These are phyloP conservation scores for Dothistroma septosporum DNA, from an alignment of 2,329 filamentous ascomycete genomes.

Conservation along the genomic window DNA sequence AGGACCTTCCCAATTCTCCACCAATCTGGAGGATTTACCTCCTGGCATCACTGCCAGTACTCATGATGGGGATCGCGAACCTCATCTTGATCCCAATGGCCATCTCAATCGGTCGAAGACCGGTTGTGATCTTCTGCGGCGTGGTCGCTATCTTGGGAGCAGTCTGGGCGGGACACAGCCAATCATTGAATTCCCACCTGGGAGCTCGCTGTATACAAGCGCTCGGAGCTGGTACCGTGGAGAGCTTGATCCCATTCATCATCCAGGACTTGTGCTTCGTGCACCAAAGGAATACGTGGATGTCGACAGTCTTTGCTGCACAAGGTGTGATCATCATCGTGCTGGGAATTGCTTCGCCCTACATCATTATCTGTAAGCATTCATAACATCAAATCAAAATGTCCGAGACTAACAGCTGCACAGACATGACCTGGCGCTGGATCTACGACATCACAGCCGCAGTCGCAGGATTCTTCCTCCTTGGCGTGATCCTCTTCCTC, in stretches of 20 bases:
- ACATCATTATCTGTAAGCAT: conserved; percentile 25
- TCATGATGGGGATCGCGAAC: conserved; percentile 31
- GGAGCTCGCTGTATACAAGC: conserved; percentile 30
- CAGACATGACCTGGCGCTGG: conserved; percentile 27
- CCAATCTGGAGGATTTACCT: conserved; percentile 32
- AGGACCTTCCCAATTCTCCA: conserved; percentile 21
- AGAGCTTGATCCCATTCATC: conserved; percentile 32
- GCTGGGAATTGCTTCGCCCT: conserved; percentile 29
- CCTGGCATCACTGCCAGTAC: conserved; percentile 29
- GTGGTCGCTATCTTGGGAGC: conserved; percentile 27
- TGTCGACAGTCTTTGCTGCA: conserved; percentile 28
- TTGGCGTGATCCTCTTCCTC: conserved; percentile 27
- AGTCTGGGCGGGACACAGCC: conserved; percentile 30
- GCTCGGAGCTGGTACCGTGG: conserved; percentile 32
- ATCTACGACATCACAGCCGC: conserved; percentile 30
- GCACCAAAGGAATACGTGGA: conserved; percentile 32
- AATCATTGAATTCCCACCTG: conserved; percentile 26
- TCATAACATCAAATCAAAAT: not conserved
- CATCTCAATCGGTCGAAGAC: conserved; percentile 29
- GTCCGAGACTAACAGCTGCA: not conserved
- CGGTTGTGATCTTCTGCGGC: conserved; percentile 26
- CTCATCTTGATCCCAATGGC: conserved; percentile 29
- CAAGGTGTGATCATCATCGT: conserved; percentile 32
- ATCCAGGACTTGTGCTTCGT: conserved; percentile 31
- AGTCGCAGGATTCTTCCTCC: conserved; percentile 25